These are phyloP conservation scores for Cystobasidium sp. DNA, from an alignment of 1,284 basidiomycete genomes.

Conservation along the genomic window DNA sequence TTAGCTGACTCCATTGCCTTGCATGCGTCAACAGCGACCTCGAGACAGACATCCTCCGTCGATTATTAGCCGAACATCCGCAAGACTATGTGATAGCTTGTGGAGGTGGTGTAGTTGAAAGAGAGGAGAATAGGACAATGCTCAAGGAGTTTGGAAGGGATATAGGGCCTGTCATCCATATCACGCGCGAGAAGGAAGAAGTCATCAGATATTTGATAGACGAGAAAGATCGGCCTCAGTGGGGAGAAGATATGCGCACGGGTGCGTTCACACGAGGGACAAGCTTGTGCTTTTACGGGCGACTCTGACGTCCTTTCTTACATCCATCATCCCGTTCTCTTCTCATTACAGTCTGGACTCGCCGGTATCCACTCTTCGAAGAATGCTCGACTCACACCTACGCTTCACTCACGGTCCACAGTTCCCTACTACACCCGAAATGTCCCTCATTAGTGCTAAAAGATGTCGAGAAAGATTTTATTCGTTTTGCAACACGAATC, in stretches of 20 bases:
- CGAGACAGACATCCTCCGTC: slow-evolving; percentile 30
- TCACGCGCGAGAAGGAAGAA: slow-evolving; percentile 35
- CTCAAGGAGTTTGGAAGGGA: slow-evolving; percentile 26
- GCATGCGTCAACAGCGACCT: slow-evolving; percentile 23
- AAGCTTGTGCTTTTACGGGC: background rate
- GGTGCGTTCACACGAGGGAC: slow-evolving; percentile 1
- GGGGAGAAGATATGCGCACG: slow-evolving; percentile 51
- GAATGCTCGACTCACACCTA: slow-evolving; percentile 50
- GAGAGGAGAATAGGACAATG: slow-evolving; percentile 38
- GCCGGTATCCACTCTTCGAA: slow-evolving; percentile 49
- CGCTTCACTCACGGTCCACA: slow-evolving; percentile 49
- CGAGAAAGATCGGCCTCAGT: slow-evolving; percentile 43
- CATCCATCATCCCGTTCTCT: background rate
- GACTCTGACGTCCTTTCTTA: background rate
- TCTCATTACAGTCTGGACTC: slow-evolving; percentile 46
- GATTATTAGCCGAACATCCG: slow-evolving; percentile 26
- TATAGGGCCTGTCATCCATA: slow-evolving; percentile 34
- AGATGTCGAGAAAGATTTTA: slow-evolving; percentile 50
- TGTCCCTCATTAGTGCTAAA: slow-evolving; percentile 50
- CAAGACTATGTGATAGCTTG: slow-evolving; percentile 42
- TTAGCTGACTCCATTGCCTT: background rate
- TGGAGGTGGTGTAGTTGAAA: slow-evolving; percentile 44
- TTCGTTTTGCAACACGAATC: slow-evolving; percentile 50
- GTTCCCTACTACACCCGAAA: slow-evolving; percentile 35
- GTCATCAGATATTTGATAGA: slow-evolving; percentile 34